phyloP scores from a whole-genome alignment of 1,284 basidiomycete genomes.

The Pseudozyma thailandica region DNA sequence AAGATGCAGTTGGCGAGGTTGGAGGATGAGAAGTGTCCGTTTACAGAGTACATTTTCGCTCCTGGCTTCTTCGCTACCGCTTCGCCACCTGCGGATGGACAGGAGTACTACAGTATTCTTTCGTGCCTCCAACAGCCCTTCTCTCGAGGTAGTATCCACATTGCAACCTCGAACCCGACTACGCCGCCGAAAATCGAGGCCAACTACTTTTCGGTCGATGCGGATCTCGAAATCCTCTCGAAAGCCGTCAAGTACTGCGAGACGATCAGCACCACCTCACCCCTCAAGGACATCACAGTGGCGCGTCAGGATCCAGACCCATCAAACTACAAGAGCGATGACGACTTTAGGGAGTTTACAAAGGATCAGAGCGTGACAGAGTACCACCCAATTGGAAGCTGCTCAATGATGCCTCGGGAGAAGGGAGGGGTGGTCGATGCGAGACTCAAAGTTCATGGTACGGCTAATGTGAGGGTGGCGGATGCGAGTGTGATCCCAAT shows the following conservation, averaged over 20 bases:
- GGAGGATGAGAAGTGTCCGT: conserved; percentile 48
- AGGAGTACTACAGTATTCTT: conserved; percentile 56
- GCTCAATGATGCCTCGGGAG: conserved; percentile 75
- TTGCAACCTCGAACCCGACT: conserved; percentile 26
- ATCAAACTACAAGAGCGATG: conserved; percentile 33
- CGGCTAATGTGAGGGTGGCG: conserved; percentile 73
- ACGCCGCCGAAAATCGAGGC: conserved; percentile 49
- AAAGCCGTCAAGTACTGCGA: conserved; percentile 54
- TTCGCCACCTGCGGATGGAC: conserved; percentile 40
- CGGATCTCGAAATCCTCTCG: conserved; percentile 55
- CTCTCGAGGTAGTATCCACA: conserved; percentile 54
- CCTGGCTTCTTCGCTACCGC: conserved; percentile 54
- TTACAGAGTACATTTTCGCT: conserved; percentile 59
- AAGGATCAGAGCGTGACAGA: conserved; percentile 54
- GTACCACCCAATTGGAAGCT: conserved; percentile 73
- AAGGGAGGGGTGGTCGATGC: conserved; percentile 77
- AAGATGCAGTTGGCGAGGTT: conserved; percentile 44
- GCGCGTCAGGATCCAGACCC: conserved; percentile 45
- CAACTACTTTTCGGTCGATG: conserved; percentile 51
- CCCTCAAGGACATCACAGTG: conserved; percentile 44
- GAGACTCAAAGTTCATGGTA: conserved; percentile 75
- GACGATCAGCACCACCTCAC: conserved; percentile 25
- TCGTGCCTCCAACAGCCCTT: conserved; percentile 54
- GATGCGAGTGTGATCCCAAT: conserved; percentile 64
- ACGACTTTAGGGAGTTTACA: conserved; percentile 44